These are phyloP conservation scores for Centrapalus pauciflorus DNA, from an alignment of 129 eudicot species.

Conservation along the genomic window DNA sequence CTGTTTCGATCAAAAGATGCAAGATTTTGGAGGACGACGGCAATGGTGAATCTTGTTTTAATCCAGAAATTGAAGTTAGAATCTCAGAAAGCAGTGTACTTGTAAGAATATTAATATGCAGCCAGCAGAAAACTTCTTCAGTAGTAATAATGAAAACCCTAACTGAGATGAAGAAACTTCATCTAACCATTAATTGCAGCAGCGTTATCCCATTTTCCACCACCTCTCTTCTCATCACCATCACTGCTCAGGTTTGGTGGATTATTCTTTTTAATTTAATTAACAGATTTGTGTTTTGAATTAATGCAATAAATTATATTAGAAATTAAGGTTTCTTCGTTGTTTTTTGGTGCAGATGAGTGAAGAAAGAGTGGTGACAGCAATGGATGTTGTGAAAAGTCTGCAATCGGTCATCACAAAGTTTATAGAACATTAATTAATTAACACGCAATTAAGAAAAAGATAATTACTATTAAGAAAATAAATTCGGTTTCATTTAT, in stretches of 20 bases:
- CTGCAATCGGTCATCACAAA: neutral
- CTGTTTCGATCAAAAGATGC: neutral
- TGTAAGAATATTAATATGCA: conserved; percentile 24
- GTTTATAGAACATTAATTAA: neutral
- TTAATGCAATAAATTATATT: neutral
- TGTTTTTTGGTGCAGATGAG: neutral
- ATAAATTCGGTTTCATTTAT: neutral
- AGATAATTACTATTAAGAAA: neutral
- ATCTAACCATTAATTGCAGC: conserved; percentile 19
- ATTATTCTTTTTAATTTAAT: too few species aligned
- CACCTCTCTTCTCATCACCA: conserved; percentile 19
- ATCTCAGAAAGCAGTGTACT: conserved; percentile 26
- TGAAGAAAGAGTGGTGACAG: neutral
- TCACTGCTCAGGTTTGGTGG: conserved; percentile 29
- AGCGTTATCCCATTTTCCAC: conserved; percentile 31
- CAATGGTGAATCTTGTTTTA: neutral
- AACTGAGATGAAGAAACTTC: conserved; percentile 34
- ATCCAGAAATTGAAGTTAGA: conserved; percentile 33
- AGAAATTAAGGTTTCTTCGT: neutral
- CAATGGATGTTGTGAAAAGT: conserved; percentile 9
- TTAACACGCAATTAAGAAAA: neutral
- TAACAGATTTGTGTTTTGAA: too few species aligned
- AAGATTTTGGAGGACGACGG: neutral
- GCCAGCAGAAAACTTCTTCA: conserved; percentile 18
- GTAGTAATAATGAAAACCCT: conserved; percentile 10